Percentiles rank a stretch among this genome's conserved stretches.
These are phyloP conservation scores for barley (Hordeum vulgare) DNA, from an alignment of 176 grass and related monocot species.

Conservation along the genomic window MorexV3_pseudomolecules_assembly NC_058524.1:64233256-64233755, in stretches of 20 bases:
- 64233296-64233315: constrained; percentile 50
- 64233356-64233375: constrained; percentile 15
- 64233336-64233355: constrained; percentile 67
- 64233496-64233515: constrained; percentile 41
- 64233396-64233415: background rate
- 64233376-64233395: background rate
- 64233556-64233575: background rate
- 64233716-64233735: too few relatives aligned
- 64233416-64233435: constrained; percentile 53
- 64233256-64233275: constrained; percentile 54
- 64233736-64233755: too few relatives aligned
- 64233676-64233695: background rate
- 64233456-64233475: constrained; percentile 55
- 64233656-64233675: background rate
- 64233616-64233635: background rate
- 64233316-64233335: constrained; percentile 70
- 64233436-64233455: constrained; percentile 58
- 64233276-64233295: constrained; percentile 59
- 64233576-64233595: too few relatives aligned
- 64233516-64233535: constrained; percentile 76
- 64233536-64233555: background rate
- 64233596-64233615: background rate
- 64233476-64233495: constrained; percentile 56
- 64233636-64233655: background rate
- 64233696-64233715: too few relatives aligned